Conservation (phyloP, 2,329 filamentous ascomycete genomes). For the Colletotrichum karsti region DNA sequence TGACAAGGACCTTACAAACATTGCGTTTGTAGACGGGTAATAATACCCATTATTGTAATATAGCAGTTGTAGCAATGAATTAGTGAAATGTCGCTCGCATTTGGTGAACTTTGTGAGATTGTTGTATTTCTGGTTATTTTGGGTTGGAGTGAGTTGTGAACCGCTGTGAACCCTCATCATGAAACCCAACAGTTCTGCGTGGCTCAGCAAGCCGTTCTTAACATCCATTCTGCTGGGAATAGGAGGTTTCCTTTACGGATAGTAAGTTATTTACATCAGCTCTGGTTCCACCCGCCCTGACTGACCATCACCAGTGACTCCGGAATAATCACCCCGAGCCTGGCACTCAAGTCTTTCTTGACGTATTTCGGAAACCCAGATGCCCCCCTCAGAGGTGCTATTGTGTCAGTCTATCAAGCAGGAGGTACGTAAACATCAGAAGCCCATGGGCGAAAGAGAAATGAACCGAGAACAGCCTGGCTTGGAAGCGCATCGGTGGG, state of each 20-base stretch:
- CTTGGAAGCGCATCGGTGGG: slow-evolving; percentile 49
- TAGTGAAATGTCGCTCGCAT: too few species aligned
- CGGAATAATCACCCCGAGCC: slow-evolving; percentile 49
- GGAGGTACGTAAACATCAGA: slow-evolving; percentile 36
- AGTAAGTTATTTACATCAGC: slow-evolving; percentile 33
- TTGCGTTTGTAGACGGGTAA: slow-evolving; percentile 2
- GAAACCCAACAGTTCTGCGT: slow-evolving; percentile 22
- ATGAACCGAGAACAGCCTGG: slow-evolving; percentile 39
- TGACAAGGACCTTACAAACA: slow-evolving; percentile 10
- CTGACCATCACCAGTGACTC: slow-evolving; percentile 42
- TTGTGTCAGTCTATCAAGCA: slow-evolving; percentile 50
- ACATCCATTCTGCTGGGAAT: slow-evolving; percentile 48
- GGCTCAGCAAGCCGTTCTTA: slow-evolving; percentile 47
- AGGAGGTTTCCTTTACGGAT: slow-evolving; percentile 51
- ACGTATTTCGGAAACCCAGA: slow-evolving; percentile 44
- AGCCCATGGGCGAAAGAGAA: too few species aligned
- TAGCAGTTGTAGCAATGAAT: too few species aligned
- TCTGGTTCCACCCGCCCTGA: neutral
- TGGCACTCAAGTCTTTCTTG: slow-evolving; percentile 45
- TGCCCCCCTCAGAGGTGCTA: slow-evolving; percentile 45
- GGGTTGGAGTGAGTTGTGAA: neutral
- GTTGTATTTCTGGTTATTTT: too few species aligned
- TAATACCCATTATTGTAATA: neutral
- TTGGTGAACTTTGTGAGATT: too few species aligned
- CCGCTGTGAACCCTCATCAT: neutral